A percentile compares a stretch with the other conserved stretches of the same genome.
Evolutionary conservation across 1,284 basidiomycete species (phyloP).

Genomic region (Trametes sp.): DNA sequence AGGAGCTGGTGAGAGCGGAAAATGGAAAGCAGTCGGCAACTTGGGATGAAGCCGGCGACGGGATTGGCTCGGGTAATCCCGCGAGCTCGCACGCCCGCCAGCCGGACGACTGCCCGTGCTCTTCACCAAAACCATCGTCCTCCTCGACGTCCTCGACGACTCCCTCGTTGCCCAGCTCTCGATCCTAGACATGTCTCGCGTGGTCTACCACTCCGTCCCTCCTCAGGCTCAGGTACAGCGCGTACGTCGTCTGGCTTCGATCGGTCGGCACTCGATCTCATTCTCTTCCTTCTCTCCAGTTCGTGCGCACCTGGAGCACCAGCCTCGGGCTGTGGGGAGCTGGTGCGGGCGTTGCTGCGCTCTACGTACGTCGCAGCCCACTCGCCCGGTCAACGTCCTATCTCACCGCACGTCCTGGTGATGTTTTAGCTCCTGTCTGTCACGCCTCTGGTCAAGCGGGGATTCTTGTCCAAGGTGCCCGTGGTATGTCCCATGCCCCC

Average conservation of each 20-base stretch:
- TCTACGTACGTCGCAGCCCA: slow-evolving; percentile 60
- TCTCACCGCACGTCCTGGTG: slow-evolving; percentile 13
- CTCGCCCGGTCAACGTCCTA: slow-evolving; percentile 1
- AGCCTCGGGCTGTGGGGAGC: slow-evolving; percentile 73
- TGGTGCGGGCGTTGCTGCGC: slow-evolving; percentile 67
- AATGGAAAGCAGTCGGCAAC: slow-evolving; percentile 29
- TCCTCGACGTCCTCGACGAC: slow-evolving; percentile 20
- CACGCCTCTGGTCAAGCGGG: slow-evolving; percentile 53
- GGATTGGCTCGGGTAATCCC: slow-evolving; percentile 28
- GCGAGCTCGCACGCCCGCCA: slow-evolving; percentile 20
- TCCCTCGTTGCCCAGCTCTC: slow-evolving; percentile 14
- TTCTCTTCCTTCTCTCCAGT: slow-evolving; percentile 30
- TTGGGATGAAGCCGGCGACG: slow-evolving; percentile 30
- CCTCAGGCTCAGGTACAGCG: slow-evolving; percentile 28
- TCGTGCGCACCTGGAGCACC: slow-evolving; percentile 59
- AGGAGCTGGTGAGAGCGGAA: slow-evolving; percentile 15
- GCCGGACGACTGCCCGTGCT: slow-evolving; percentile 8
- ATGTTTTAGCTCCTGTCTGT: slow-evolving; percentile 48
- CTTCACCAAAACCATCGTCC: slow-evolving; percentile 21
- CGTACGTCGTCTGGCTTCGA: slow-evolving; percentile 29
- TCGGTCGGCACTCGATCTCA: slow-evolving; percentile 2
- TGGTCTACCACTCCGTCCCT: slow-evolving; percentile 34
- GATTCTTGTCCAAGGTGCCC: slow-evolving; percentile 51
- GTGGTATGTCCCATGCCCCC: slow-evolving; percentile 44
- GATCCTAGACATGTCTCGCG: slow-evolving; percentile 37